Conservation (phyloP, 129 eudicot species). For the Ambrosia artemisiifolia region DNA sequence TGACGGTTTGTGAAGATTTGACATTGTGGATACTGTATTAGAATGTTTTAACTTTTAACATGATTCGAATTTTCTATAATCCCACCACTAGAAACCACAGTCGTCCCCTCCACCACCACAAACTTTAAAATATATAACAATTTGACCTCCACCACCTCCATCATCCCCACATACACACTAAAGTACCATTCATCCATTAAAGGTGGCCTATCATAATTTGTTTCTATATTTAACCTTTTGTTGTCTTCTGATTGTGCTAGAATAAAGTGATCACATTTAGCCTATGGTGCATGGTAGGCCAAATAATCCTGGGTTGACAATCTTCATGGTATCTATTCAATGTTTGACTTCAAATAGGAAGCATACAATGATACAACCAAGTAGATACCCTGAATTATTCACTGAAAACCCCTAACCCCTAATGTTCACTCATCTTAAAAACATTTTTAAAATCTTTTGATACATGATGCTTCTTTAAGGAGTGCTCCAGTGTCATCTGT, state of each 20-base stretch:
- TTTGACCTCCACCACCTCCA: slow-evolving; percentile 13
- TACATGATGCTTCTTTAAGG: neutral
- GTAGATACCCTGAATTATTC: neutral
- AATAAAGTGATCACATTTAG: slow-evolving; percentile 21
- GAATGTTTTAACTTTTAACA: neutral
- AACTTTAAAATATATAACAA: neutral
- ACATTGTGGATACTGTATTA: neutral
- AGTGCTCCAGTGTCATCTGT: slow-evolving; percentile 9
- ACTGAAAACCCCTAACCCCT: neutral
- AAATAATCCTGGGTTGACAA: slow-evolving; percentile 8
- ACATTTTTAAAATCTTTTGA: neutral
- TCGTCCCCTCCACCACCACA: neutral
- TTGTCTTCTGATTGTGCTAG: slow-evolving; percentile 24
- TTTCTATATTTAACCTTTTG: slow-evolving; percentile 12
- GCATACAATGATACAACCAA: neutral
- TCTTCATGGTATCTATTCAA: slow-evolving; percentile 25
- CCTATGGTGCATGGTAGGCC: slow-evolving; percentile 17
- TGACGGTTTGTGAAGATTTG: no score
- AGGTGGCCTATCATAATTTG: neutral
- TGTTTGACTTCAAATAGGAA: slow-evolving; percentile 21
- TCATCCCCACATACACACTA: slow-evolving; percentile 25
- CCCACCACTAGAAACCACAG: neutral
- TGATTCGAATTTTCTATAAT: neutral
- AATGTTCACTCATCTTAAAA: neutral
- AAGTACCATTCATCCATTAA: slow-evolving; percentile 12